Evolutionary conservation across 371 early-diverging fungal genomes (phyloP).

Genomic region (Syncephalastrum racemosum): DNA sequence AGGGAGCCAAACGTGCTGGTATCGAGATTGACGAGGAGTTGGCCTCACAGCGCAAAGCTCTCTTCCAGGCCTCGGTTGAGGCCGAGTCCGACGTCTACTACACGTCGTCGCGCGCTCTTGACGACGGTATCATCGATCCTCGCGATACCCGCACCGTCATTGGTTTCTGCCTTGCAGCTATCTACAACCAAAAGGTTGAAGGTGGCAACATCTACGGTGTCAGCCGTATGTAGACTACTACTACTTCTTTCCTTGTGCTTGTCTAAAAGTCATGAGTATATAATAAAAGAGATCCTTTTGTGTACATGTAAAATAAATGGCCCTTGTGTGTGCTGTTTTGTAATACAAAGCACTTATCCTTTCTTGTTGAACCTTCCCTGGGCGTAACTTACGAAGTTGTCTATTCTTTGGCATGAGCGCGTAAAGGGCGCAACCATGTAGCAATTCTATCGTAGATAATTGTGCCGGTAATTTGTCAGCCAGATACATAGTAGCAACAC

Average conservation of each 20-base stretch:
- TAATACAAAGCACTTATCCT: too few species aligned
- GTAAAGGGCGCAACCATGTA: too few species aligned
- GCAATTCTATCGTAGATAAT: too few species aligned
- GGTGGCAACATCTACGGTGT: conserved; percentile 72
- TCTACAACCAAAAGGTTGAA: conserved; percentile 58
- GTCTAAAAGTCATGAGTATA: neutral
- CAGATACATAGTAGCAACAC: too few species aligned
- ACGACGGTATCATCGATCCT: conserved; percentile 73
- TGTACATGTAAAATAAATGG: too few species aligned
- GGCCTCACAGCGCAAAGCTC: conserved; percentile 50
- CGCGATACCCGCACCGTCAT: conserved; percentile 64
- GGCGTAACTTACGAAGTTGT: too few species aligned
- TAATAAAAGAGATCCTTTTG: too few species aligned
- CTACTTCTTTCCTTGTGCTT: neutral
- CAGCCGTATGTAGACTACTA: conserved; percentile 61
- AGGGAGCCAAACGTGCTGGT: conserved; percentile 58
- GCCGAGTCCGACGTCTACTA: conserved; percentile 72
- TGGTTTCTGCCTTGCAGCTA: conserved; percentile 61
- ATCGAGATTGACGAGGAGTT: conserved; percentile 61
- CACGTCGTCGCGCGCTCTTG: conserved; percentile 67
- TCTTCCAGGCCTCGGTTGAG: conserved; percentile 68
- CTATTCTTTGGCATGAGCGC: too few species aligned
- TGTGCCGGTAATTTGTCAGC: too few species aligned
- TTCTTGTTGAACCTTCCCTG: too few species aligned
- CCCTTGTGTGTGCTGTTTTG: too few species aligned